phyloP scores from a whole-genome alignment of 2,329 filamentous ascomycete species.

The Helminthosporium solani region DNA sequence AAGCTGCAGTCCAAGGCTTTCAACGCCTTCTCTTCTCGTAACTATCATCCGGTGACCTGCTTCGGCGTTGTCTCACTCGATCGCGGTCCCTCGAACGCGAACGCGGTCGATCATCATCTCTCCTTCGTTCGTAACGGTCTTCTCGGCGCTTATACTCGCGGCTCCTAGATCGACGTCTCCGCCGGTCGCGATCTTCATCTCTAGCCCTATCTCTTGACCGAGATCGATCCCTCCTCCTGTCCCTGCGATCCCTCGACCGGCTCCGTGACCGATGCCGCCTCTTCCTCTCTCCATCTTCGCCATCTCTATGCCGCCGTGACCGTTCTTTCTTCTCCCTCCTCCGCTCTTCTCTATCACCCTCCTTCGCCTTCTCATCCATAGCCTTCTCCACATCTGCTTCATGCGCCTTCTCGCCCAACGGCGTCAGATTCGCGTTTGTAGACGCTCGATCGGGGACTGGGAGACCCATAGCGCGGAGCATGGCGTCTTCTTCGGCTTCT shows the following conservation, averaged over 20 bases:
- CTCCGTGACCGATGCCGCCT: constrained; percentile 29
- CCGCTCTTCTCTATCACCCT: constrained; percentile 27
- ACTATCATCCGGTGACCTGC: constrained; percentile 19
- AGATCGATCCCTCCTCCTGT: constrained; percentile 31
- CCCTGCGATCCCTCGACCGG: constrained; percentile 30
- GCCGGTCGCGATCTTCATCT: constrained; percentile 32
- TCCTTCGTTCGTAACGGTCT: constrained; percentile 23
- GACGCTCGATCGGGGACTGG: constrained; percentile 65
- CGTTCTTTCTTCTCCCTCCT: constrained; percentile 25
- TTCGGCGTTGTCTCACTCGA: constrained; percentile 30
- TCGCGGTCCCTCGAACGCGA: constrained; percentile 26
- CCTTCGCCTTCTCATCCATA: constrained; percentile 51
- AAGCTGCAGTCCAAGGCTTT: neutral
- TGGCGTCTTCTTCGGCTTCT: constrained; percentile 88
- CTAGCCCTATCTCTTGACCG: constrained; percentile 27
- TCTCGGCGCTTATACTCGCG: constrained; percentile 28
- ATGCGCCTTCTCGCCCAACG: constrained; percentile 56
- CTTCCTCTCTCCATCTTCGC: constrained; percentile 23
- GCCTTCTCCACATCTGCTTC: constrained; percentile 59
- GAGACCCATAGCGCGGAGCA: constrained; percentile 78
- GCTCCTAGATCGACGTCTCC: constrained; percentile 31
- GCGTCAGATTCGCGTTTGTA: constrained; percentile 63
- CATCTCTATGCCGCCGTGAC: constrained; percentile 26
- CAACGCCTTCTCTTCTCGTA: constrained; percentile 13
- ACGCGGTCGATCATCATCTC: constrained; percentile 25